Percentiles rank a stretch among this genome's conserved stretches.
These are phyloP conservation scores for Gynochthodes officinalis DNA, from an alignment of 257 asterid species.

Conservation along the genomic window DNA sequence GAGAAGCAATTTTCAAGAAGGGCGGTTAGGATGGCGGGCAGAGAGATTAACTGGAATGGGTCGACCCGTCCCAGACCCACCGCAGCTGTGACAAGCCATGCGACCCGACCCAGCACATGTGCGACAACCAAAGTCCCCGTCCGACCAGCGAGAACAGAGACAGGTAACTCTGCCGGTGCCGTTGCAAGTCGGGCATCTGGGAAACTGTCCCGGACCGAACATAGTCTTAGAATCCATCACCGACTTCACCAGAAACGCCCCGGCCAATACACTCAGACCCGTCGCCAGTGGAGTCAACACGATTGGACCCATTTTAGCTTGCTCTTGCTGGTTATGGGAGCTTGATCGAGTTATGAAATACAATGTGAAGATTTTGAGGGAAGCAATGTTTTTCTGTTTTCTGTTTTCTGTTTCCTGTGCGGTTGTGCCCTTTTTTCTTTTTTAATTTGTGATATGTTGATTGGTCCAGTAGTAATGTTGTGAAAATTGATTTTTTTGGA, in stretches of 20 bases:
- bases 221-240: constrained; percentile 59
- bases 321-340: neutral
- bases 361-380: too few relatives aligned
- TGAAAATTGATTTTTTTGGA: neutral
- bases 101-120: constrained; percentile 93
- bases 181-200: constrained; percentile 75
- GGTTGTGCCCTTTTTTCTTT: neutral
- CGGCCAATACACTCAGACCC: constrained; percentile 42
- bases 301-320: constrained; percentile 55
- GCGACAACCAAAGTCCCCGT: constrained; percentile 87
- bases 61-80: constrained; percentile 91
- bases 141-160: constrained; percentile 90
- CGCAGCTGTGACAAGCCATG: constrained; percentile 80
- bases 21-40: constrained; percentile 51
- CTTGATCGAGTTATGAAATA: too few relatives aligned
- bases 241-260: constrained; percentile 61
- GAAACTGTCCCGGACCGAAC: constrained; percentile 63
- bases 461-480: neutral
- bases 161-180: constrained; percentile 89
- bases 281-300: constrained; percentile 43
- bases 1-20: constrained; percentile 27
- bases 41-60: constrained; percentile 78
- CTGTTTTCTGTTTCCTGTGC: too few relatives aligned
- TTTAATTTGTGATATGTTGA: neutral
- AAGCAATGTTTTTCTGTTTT: too few relatives aligned